Conservation (phyloP, 371 early-diverging fungal genomes). For the Saksenaea oblongispora region DNA sequence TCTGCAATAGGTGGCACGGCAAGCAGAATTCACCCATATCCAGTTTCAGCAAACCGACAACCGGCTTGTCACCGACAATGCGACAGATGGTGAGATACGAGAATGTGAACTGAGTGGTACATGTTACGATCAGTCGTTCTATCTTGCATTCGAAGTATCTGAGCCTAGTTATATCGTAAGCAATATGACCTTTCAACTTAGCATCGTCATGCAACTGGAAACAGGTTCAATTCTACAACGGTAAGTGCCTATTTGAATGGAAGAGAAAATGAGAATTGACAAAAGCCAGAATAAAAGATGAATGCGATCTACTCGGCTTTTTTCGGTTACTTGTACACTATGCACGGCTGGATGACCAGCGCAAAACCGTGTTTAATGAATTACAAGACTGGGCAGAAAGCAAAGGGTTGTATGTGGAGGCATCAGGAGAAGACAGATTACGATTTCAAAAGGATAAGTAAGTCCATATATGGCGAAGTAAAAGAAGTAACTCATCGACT, state of each 20-base stretch:
- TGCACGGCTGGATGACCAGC: conserved; percentile 22
- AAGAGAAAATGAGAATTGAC: neutral
- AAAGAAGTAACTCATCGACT: neutral
- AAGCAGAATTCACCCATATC: conserved; percentile 20
- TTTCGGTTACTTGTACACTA: conserved; percentile 33
- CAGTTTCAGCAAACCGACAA: conserved; percentile 18
- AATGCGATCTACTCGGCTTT: conserved; percentile 29
- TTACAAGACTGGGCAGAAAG: conserved; percentile 7
- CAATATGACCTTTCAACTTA: conserved; percentile 26
- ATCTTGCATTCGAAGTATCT: conserved; percentile 24
- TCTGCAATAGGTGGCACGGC: conserved; percentile 19
- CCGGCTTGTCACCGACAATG: conserved; percentile 2
- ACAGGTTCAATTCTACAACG: conserved; percentile 23
- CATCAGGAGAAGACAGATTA: conserved; percentile 15
- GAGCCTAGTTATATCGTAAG: conserved; percentile 22
- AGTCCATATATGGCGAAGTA: neutral
- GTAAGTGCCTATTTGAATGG: conserved; percentile 12
- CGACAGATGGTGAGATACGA: conserved; percentile 21
- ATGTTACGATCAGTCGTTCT: conserved; percentile 19
- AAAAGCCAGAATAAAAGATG: conserved; percentile 26
- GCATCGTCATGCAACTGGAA: conserved; percentile 29
- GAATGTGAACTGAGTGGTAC: conserved; percentile 33
- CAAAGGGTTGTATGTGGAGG: conserved; percentile 11
- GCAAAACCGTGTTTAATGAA: conserved; percentile 18
- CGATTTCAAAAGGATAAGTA: conserved; percentile 27